These are phyloP conservation scores for Crithidia expoeki DNA, from an alignment of 208 protist species.

Conservation along the genomic window DNA sequence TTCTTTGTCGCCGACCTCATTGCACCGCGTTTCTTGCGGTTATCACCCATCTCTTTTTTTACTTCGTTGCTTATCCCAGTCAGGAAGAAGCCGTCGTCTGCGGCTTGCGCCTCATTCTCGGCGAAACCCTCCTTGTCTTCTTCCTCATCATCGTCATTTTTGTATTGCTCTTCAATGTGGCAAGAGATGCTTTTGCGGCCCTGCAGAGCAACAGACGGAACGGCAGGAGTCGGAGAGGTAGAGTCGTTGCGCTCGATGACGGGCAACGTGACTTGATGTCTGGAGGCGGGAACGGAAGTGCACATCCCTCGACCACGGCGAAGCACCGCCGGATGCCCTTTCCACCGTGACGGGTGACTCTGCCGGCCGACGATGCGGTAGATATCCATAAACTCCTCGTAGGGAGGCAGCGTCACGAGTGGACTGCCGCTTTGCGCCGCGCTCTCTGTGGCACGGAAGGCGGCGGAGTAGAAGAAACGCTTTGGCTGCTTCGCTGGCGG, in stretches of 20 bases:
- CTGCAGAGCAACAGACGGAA: neutral
- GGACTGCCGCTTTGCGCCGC: conserved; percentile 9
- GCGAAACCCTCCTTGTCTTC: conserved; percentile 7
- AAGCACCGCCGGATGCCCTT: neutral
- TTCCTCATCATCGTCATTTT: neutral
- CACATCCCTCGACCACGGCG: neutral
- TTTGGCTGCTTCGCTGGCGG: conserved; percentile 47
- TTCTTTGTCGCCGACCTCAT: neutral
- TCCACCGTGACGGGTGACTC: conserved; percentile 1
- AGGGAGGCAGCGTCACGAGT: conserved; percentile 82
- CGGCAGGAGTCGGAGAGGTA: neutral
- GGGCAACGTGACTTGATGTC: conserved; percentile 2
- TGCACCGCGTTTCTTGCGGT: neutral
- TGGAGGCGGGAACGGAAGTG: neutral
- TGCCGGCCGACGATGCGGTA: conserved; percentile 50
- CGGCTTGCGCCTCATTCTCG: conserved; percentile 3
- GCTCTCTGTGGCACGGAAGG: conserved; percentile 14
- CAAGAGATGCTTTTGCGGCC: neutral
- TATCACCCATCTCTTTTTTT: neutral
- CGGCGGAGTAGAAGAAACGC: conserved; percentile 67
- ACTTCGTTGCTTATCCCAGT: conserved; percentile 30
- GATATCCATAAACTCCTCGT: conserved; percentile 91
- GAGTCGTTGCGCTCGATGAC: conserved; percentile 1
- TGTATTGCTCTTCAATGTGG: neutral
- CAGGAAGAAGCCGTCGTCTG: conserved; percentile 40